phyloP scores from a whole-genome alignment of 805 yeast species.

The Candida manassasensis region DNA sequence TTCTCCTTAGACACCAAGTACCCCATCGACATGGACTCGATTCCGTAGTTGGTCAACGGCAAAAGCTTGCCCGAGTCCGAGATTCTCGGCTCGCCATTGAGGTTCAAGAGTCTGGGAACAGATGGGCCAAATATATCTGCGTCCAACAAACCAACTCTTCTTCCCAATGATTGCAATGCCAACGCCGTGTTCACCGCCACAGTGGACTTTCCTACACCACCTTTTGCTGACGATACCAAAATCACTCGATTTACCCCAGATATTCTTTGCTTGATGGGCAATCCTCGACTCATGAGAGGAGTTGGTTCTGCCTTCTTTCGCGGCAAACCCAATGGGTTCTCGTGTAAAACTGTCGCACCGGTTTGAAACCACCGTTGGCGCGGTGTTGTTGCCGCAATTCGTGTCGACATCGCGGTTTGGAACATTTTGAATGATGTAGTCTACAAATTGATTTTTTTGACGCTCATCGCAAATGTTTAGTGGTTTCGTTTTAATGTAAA shows the following conservation, averaged over 20 bases:
- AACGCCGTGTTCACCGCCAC: slow-evolving; percentile 67
- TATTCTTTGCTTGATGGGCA: slow-evolving; percentile 52
- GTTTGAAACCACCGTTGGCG: not conserved
- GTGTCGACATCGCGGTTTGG: not conserved
- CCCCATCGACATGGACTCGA: slow-evolving; percentile 89
- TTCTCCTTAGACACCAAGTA: slow-evolving; percentile 62
- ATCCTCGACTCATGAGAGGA: slow-evolving; percentile 39
- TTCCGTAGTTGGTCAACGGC: slow-evolving; percentile 70
- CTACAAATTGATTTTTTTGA: not conserved
- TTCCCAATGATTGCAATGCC: slow-evolving; percentile 49
- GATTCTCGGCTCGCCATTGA: slow-evolving; percentile 65
- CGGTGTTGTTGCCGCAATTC: not conserved
- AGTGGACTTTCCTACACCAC: slow-evolving; percentile 80
- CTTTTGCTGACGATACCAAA: slow-evolving; percentile 71
- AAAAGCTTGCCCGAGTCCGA: slow-evolving; percentile 48
- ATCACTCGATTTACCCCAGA: slow-evolving; percentile 59
- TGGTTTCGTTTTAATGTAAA: too few species aligned
- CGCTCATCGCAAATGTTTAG: slow-evolving; percentile 1
- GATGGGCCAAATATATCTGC: slow-evolving; percentile 86
- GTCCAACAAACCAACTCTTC: slow-evolving; percentile 66
- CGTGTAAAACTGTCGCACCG: slow-evolving; percentile 19
- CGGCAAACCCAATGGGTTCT: slow-evolving; percentile 41
- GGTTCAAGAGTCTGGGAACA: slow-evolving; percentile 64
- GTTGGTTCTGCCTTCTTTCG: slow-evolving; percentile 11
- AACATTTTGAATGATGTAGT: not conserved